These are phyloP conservation scores for Botryotinia convoluta DNA, from an alignment of 2,329 filamentous ascomycete species.

Conservation along the genomic window DNA sequence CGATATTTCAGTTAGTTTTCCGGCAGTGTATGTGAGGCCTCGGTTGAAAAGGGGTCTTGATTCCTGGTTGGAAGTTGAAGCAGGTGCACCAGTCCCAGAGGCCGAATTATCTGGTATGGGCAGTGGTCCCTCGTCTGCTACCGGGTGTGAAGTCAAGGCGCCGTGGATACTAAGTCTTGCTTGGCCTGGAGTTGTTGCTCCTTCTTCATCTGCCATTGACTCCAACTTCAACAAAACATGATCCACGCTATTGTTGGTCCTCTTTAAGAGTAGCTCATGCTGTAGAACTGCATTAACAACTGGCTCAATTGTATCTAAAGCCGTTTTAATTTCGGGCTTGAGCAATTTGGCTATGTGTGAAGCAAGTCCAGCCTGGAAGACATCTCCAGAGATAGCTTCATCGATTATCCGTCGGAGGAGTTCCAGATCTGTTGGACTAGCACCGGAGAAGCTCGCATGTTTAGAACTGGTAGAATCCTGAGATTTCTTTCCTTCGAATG, in stretches of 20 bases:
- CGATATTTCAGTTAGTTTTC: slow-evolving; percentile 32
- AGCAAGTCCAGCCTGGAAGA: slow-evolving; percentile 37
- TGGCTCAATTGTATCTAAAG: slow-evolving; percentile 38
- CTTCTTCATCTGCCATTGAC: slow-evolving; percentile 23
- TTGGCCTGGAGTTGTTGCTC: not conserved
- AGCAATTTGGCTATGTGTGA: slow-evolving; percentile 35
- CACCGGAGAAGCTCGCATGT: slow-evolving; percentile 19
- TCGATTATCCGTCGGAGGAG: slow-evolving; percentile 33
- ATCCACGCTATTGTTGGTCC: slow-evolving; percentile 37
- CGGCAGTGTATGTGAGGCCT: slow-evolving; percentile 27
- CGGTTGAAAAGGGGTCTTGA: not conserved
- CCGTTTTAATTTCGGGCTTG: slow-evolving; percentile 36
- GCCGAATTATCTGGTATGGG: not conserved
- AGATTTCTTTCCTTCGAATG: slow-evolving; percentile 35
- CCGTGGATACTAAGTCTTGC: not conserved
- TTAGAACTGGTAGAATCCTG: slow-evolving; percentile 5
- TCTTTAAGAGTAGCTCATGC: slow-evolving; percentile 36
- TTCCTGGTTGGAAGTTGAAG: not conserved
- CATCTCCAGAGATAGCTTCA: slow-evolving; percentile 34
- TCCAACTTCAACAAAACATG: slow-evolving; percentile 33
- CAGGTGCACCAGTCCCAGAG: not conserved
- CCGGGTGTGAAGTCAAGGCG: slow-evolving; percentile 2
- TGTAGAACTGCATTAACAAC: slow-evolving; percentile 38
- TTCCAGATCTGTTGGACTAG: slow-evolving; percentile 29
- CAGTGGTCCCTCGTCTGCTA: not conserved